phyloP scores from a whole-genome alignment of 106 monocot genomes.

The Dendrobium huoshanense region DNA sequence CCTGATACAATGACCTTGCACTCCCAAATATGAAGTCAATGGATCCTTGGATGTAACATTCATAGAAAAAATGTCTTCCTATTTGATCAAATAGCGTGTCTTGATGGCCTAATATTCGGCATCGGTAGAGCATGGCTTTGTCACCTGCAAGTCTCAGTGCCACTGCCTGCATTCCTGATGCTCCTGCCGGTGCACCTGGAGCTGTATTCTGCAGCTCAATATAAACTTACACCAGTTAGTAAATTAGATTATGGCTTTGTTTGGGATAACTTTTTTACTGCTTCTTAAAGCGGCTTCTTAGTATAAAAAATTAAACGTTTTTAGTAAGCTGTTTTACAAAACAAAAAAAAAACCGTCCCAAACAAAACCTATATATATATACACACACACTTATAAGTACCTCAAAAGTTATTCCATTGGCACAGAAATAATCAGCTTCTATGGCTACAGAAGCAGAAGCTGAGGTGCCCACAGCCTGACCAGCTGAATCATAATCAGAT shows the following conservation, averaged over 20 bases:
- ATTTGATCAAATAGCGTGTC: constrained; percentile 86
- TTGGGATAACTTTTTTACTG: too few relatives aligned
- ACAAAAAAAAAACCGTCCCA: too few relatives aligned
- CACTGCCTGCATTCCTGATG: constrained; percentile 73
- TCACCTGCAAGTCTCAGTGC: constrained; percentile 81
- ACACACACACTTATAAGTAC: constrained; percentile 14
- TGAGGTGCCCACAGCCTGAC: constrained; percentile 35
- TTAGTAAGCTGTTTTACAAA: too few relatives aligned
- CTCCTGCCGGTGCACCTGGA: constrained; percentile 49
- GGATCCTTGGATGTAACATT: constrained; percentile 74
- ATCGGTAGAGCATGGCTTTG: constrained; percentile 62
- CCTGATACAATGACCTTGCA: constrained; percentile 80
- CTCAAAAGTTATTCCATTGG: constrained; percentile 54
- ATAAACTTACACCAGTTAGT: background rate
- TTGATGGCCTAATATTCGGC: constrained; percentile 63
- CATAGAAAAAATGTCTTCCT: constrained; percentile 68
- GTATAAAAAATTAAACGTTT: too few relatives aligned
- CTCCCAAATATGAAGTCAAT: constrained; percentile 93
- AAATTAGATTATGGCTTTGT: too few relatives aligned
- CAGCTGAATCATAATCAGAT: constrained; percentile 33
- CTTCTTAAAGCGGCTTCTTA: too few relatives aligned
- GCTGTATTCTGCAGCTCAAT: constrained; percentile 56
- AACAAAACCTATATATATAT: too few relatives aligned
- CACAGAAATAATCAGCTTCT: constrained; percentile 62
- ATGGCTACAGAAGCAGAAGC: constrained; percentile 51